Base-by-base conservation (phyloP, 306 rosid genomes). In the apple (Malus domestica) region DNA sequence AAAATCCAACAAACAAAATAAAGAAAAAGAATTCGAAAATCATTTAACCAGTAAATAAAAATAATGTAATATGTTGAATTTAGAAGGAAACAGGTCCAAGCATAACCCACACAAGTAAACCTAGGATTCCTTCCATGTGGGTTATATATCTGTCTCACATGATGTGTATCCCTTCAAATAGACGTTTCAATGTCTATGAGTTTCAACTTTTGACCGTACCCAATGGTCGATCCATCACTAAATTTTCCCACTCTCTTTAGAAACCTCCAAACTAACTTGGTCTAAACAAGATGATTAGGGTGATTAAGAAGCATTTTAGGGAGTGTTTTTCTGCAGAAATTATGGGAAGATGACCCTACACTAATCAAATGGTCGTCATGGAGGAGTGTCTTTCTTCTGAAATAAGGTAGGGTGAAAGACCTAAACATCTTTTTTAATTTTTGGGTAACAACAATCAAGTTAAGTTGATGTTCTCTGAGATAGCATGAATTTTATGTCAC, bases 81-180 rank as follows among this genome's bases (percentile, higher is more conserved):
- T 2, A 82, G 64, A 78, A 76, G 78, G 73, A 42, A 42, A 13
- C 15, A 40, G 6, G 15, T 22, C 25, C 63, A n/a, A 22, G 51
- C 77, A 72, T 80, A 74, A 27, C 70, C 64, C 85, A 35, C 42
- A 77, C 79, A 71, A 67, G 75, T 67, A 75, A 74, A 82, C 87
- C 84, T 87, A 75, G 90, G 90, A 90, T 86, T 86, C 90, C 73
- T 80, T 78, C 71, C 70, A 51, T 68, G 35, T 76, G 64, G 77
- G 71, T 73, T 86, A 79, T 63, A 33, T 55, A 18, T 49, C 45
- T 81, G 60, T 81, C 68, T 80, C 72, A 81, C 67, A 63, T 79
- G 32, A 65, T 63, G 69, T 49, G 61, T 16, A 46, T 1, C 29
- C 4, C 73, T 23, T 46, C 29, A 16, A 49, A 15, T 68, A 15